Evolutionary conservation across 2,329 filamentous ascomycete species (phyloP).

Genomic region (Colletotrichum camelliae): DNA sequence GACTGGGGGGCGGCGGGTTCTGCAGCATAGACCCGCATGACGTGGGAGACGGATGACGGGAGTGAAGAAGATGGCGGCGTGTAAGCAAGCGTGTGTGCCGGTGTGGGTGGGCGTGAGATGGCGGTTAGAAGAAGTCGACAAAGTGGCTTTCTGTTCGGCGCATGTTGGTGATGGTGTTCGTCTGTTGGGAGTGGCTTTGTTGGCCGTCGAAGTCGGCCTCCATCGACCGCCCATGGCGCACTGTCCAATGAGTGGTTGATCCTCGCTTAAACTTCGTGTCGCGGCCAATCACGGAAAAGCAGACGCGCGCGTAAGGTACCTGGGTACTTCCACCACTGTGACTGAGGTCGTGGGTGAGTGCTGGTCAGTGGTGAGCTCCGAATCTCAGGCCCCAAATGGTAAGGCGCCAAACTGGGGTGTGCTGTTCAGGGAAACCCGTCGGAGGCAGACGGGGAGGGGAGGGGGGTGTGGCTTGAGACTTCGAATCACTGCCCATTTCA

Average conservation of each 20-base stretch:
- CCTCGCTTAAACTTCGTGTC: conserved; percentile 5
- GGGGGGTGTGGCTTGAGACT: neutral
- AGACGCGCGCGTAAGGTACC: conserved; percentile 5
- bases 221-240: neutral
- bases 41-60: neutral
- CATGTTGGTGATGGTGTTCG: conserved; percentile 1
- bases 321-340: neutral
- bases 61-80: neutral
- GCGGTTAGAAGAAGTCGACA: conserved; percentile 1
- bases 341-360: neutral
- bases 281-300: neutral
- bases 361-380: neutral
- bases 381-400: neutral
- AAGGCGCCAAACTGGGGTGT: neutral
- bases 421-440: neutral
- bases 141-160: neutral
- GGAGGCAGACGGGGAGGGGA: neutral
- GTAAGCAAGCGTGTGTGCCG: neutral
- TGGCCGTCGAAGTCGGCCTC: neutral
- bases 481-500: neutral
- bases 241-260: neutral
- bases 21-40: conserved; percentile 1
- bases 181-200: neutral
- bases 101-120: conserved; percentile 3
- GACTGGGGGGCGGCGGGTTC: neutral